Evolutionary conservation across 164 flowering plant species (phyloP).

Genomic region (Litsea cubeba): DNA sequence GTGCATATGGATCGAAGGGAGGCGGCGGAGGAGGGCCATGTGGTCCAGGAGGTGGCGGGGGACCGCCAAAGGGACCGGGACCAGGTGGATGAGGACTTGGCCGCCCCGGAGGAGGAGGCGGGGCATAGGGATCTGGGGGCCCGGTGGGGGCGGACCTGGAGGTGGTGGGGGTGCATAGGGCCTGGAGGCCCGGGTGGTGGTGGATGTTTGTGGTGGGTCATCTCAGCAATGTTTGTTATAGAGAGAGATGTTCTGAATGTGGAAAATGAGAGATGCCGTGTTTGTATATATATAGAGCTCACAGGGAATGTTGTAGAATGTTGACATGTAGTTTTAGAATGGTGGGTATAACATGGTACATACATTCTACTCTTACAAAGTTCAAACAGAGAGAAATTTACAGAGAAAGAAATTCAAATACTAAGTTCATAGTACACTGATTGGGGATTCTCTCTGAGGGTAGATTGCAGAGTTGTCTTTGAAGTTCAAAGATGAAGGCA

Average conservation of each 20-base stretch:
- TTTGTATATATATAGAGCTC: neutral
- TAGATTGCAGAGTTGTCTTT: too few relatives aligned
- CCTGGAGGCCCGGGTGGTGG: constrained; percentile 2
- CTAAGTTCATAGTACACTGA: too few relatives aligned
- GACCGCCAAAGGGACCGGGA: neutral
- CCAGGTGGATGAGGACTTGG: neutral
- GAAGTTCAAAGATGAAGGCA: too few relatives aligned
- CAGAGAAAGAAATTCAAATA: too few relatives aligned
- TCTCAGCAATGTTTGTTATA: neutral
- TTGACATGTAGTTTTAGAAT: neutral
- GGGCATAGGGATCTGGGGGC: neutral
- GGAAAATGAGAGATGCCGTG: neutral
- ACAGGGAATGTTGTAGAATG: neutral
- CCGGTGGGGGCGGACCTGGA: constrained; percentile 5
- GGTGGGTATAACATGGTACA: neutral
- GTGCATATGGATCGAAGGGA: neutral
- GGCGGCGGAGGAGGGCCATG: constrained; percentile 6
- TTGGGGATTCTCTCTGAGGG: too few relatives aligned
- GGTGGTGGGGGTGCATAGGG: neutral
- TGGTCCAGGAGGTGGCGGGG: neutral
- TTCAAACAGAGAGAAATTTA: neutral
- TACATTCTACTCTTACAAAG: neutral
- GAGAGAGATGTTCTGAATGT: neutral
- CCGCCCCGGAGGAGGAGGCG: neutral
- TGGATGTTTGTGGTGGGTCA: neutral